Conservation (phyloP, 148 eudicot species). For the Silene uniflora region DNA sequence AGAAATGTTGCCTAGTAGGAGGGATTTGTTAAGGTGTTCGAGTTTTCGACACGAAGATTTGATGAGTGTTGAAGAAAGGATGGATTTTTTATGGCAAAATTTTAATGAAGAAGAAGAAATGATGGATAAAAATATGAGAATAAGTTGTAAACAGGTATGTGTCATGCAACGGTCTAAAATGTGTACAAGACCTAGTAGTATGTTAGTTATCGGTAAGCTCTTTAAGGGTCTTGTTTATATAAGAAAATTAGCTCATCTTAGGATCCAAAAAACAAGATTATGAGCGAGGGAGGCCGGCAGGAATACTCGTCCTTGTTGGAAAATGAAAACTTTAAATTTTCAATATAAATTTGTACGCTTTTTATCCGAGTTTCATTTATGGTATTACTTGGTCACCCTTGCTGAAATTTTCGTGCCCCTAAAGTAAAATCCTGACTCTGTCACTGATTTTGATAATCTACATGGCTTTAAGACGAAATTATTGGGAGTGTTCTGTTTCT, state of each 20-base stretch:
- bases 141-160: constrained; percentile 17
- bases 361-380: no score
- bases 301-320: no score
- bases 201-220: constrained; percentile 24
- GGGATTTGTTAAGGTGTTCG: constrained; percentile 1
- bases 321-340: no score
- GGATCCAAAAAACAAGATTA: constrained; percentile 17
- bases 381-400: no score
- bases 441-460: no score
- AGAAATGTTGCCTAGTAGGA: constrained; percentile 10
- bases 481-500: no score
- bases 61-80: constrained; percentile 26
- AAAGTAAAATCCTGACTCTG: no score
- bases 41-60: constrained; percentile 24
- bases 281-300: no score
- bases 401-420: no score
- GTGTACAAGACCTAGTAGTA: constrained; percentile 14
- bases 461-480: no score
- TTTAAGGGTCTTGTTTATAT: constrained; percentile 27
- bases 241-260: constrained; percentile 20
- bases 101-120: constrained; percentile 25
- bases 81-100: constrained; percentile 42
- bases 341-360: no score
- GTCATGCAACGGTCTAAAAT: constrained; percentile 11
- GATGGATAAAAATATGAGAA: background rate